Percentiles rank a stretch among this genome's conserved stretches.
These are phyloP conservation scores for Septoria linicola DNA, from an alignment of 2,329 filamentous ascomycete genomes.

Conservation along the genomic window DNA sequence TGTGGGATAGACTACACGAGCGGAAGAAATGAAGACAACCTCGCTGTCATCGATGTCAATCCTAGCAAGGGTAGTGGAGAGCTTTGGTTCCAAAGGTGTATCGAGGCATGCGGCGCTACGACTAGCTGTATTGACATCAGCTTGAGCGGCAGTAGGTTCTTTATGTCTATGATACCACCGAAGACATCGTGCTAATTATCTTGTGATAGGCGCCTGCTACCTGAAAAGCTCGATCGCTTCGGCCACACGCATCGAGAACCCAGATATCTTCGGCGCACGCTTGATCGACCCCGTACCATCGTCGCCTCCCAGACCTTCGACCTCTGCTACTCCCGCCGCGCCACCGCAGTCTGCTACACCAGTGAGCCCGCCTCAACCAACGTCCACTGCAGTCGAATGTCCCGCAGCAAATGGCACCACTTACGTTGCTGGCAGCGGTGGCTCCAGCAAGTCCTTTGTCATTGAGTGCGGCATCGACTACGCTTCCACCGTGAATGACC, in stretches of 20 bases:
- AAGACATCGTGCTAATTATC: neutral
- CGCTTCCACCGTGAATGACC: neutral
- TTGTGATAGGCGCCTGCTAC: constrained; percentile 15
- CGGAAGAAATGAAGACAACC: constrained; percentile 26
- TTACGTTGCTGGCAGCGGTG: constrained; percentile 24
- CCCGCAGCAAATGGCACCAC: constrained; percentile 27
- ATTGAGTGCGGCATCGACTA: constrained; percentile 37
- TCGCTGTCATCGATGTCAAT: constrained; percentile 7
- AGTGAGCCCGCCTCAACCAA: neutral
- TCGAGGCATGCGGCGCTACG: constrained; percentile 28
- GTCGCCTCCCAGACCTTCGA: neutral
- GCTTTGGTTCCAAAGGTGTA: constrained; percentile 25
- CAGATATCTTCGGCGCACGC: constrained; percentile 1
- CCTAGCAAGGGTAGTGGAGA: constrained; percentile 5
- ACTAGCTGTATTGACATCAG: constrained; percentile 29
- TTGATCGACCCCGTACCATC: constrained; percentile 1
- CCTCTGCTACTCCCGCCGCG: neutral
- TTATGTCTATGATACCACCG: neutral
- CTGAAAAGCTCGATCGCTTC: constrained; percentile 4
- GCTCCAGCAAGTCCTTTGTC: constrained; percentile 25
- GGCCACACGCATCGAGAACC: neutral
- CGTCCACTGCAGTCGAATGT: constrained; percentile 16
- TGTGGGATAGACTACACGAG: constrained; percentile 33
- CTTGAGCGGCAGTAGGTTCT: constrained; percentile 15
- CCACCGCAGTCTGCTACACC: constrained; percentile 19